A percentile compares a stretch with the other conserved stretches of the same genome.
Evolutionary conservation across 257 asterid genomes (phyloP).

Genomic region (Rubia yunnanensis): DNA sequence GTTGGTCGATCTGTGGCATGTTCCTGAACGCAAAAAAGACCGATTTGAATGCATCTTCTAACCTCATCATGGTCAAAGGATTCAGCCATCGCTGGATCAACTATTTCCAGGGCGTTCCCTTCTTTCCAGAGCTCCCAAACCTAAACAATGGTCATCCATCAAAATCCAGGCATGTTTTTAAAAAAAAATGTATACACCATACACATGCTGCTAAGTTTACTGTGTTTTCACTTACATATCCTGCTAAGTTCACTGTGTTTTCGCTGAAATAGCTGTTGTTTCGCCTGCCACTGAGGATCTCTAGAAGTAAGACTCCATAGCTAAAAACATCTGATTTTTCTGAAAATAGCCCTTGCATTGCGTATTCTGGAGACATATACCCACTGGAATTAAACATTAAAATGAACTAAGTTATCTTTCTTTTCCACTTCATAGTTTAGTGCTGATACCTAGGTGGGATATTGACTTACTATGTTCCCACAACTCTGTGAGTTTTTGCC

Average conservation of each 20-base stretch:
- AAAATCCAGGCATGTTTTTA: not conserved
- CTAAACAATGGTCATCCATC: conserved; percentile 10
- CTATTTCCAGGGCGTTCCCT: conserved; percentile 10
- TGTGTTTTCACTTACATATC: no score
- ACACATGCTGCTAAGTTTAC: no score
- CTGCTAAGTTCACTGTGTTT: conserved; percentile 13
- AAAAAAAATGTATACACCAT: no score
- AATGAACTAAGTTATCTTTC: not conserved
- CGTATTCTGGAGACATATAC: conserved; percentile 40
- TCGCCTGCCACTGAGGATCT: conserved; percentile 24
- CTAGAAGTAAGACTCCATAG: conserved; percentile 25
- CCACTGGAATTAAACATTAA: conserved; percentile 20
- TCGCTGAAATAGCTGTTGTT: conserved; percentile 16
- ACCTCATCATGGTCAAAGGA: conserved; percentile 10
- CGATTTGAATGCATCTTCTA: conserved; percentile 21
- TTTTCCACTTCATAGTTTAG: not conserved
- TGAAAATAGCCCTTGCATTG: conserved; percentile 34
- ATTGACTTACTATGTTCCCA: conserved; percentile 28
- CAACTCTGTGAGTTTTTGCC: conserved; percentile 26
- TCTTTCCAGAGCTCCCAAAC: conserved; percentile 27
- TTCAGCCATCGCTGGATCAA: conserved; percentile 14
- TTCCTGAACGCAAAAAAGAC: conserved; percentile 28
- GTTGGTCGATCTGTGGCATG: conserved; percentile 23
- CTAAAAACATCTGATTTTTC: conserved; percentile 28
- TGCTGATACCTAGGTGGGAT: not conserved